Base-by-base conservation (phyloP, 2,329 filamentous ascomycete species). In the Calonectria hawksworthii region DNA sequence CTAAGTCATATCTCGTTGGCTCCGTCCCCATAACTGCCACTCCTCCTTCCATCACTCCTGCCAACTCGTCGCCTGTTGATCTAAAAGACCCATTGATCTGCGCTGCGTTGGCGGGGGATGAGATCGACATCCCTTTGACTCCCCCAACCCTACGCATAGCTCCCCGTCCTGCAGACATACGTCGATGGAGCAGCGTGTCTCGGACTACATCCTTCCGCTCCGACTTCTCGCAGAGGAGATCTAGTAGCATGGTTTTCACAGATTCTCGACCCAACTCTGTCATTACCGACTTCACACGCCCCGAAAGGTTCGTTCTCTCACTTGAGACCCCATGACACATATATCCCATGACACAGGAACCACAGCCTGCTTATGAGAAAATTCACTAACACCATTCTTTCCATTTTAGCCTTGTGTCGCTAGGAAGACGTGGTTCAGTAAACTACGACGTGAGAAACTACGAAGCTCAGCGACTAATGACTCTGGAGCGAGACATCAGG, bases 1-100 rank as follows among this genome's bases (percentile, higher is more conserved):
- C 82, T 71, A 83, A 81, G 65, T 82, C 80, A 47, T 84, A 84
- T 75, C 80, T 83, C 52, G 80, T 81, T 36, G 82, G 79, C 38
- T 82, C 81, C 26, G 72, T 79, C 70, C 76, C 81, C 32, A 73
- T 74, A 44, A 69, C 76, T 70, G 63, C 78, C 26, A 59, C 23
- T 23, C 56, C 56, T 23, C 56, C 56, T 23, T 3, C 36, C 34
- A 5, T 74, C 34, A 70, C 76, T 72, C 68, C 76, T 32, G 68
- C 75, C 64, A 74, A 69, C 67, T 70, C 61, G 67, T 69, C 77
- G 59, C 63, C 78, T 61, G 68, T 70, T 72, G 76, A 76, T 41
- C 65, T 65, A 64, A 30, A 71, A 51, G 41, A 71, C 51, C 68
- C 74, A 66, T 72, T 74, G 59, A 69, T 81, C 64, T 74, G 77